phyloP scores from a whole-genome alignment of 1,284 basidiomycete species.

The Lignosus rhinocerotis region DNA sequence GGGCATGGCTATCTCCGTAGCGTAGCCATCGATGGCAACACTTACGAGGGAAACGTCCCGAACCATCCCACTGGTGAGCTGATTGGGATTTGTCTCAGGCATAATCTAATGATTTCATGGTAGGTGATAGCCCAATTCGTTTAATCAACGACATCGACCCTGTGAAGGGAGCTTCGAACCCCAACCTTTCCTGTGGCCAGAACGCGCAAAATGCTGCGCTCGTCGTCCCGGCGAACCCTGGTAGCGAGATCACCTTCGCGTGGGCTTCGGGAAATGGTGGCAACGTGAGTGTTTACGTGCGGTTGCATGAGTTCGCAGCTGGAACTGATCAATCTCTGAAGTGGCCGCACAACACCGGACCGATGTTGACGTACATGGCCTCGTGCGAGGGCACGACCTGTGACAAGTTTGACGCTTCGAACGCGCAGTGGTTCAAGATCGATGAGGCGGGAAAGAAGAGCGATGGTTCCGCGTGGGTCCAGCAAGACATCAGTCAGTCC shows the following conservation, averaged over 20 bases:
- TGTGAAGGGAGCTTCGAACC: slow-evolving; percentile 62
- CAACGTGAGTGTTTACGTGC: slow-evolving; percentile 41
- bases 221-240: slow-evolving; percentile 63
- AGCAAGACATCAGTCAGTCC: slow-evolving; percentile 38
- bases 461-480: slow-evolving; percentile 42
- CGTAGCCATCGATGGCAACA: slow-evolving; percentile 26
- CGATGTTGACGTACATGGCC: slow-evolving; percentile 72
- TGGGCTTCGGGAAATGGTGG: slow-evolving; percentile 53
- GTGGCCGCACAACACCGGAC: slow-evolving; percentile 75
- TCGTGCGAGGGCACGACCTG: slow-evolving; percentile 58
- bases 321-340: slow-evolving; percentile 24
- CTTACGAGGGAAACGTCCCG: slow-evolving; percentile 24
- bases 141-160: slow-evolving; percentile 56
- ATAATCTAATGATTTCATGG: no score
- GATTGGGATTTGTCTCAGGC: neutral
- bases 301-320: neutral
- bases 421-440: slow-evolving; percentile 74
- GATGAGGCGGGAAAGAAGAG: slow-evolving; percentile 42
- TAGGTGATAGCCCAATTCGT: slow-evolving; percentile 53
- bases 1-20: slow-evolving; percentile 25
- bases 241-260: slow-evolving; percentile 56
- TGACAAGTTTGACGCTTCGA: slow-evolving; percentile 55
- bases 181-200: slow-evolving; percentile 62
- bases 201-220: slow-evolving; percentile 50
- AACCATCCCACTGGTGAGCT: slow-evolving; percentile 32